Evolutionary conservation across 2,329 filamentous ascomycete species (phyloP), one percentile per base, ranked within the genome.

Genomic region (Alternaria metachromatica): DNA sequence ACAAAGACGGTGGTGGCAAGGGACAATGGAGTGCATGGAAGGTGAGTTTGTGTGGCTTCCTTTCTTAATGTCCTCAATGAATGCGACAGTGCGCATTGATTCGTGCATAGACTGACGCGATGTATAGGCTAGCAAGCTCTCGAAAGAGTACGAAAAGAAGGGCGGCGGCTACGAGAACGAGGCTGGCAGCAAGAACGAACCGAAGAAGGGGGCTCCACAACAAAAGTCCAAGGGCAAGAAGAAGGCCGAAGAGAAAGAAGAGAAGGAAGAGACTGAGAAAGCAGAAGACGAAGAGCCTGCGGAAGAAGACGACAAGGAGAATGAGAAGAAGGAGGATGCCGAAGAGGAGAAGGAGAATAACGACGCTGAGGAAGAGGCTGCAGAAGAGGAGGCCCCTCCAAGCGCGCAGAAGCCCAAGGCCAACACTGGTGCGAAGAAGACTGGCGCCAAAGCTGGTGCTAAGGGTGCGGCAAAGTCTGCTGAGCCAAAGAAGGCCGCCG

Each of bases 1-100:
- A 84, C 59, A 82, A 83, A 64, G 80, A 83, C 67, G 82, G 82
- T 11, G 67, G 78, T 30, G 82, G 82, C n/a, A 83, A 83, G 67
- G 82, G 82, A 5, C 76, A 83, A 68, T 82, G 81, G 82, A 80
- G 80, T 55, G 82, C 82, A 46, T 84, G 82, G 82, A 84, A 84
- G 77, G 82, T 80, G 45, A 13, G 72, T 63, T 33, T n/a, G 18
- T 7, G 12, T 26, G 30, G 30, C 30, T 33, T 33, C 13, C 30
- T 33, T 33, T 33, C 30, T 43, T 18, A 18, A 43, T n/a, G 15
- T 43, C 37, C 15, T 10, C 9, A 18, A n/a, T 2, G 37, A 10
- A 18, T 43, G 37, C 37, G 15, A 43, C 5, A 43, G 37, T 18
- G 37, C n/a, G 37, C 15, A 43, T n/a, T 33, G 30, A 2, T 33